phyloP scores from a whole-genome alignment of 2,329 filamentous ascomycete genomes.

The Didymella keratinophila region DNA sequence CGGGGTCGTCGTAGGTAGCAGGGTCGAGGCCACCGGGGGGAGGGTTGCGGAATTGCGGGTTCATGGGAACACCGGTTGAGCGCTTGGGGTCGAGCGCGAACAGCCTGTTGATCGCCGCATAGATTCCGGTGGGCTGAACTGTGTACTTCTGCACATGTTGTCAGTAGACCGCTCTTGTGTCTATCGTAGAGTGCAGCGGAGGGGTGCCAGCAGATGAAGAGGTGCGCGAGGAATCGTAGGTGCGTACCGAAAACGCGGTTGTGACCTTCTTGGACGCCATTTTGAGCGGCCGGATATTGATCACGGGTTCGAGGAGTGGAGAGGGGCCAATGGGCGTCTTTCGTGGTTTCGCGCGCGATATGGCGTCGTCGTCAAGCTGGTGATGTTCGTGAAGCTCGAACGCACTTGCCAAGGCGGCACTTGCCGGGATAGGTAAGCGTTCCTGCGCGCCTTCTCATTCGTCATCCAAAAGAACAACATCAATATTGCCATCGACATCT shows the following conservation, averaged over 20 bases:
- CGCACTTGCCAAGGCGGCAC: conserved; percentile 31
- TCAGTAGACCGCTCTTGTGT: conserved; percentile 4
- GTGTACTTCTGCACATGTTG: conserved; percentile 81
- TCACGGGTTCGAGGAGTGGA: conserved; percentile 25
- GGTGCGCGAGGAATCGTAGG: conserved; percentile 7
- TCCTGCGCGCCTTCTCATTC: conserved; percentile 22
- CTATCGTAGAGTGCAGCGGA: conserved; percentile 4
- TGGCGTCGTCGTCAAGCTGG: conserved; percentile 31
- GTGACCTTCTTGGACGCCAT: conserved; percentile 46
- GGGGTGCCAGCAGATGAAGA: conserved; percentile 18
- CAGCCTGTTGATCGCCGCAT: conserved; percentile 80
- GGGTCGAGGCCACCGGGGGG: conserved; percentile 78
- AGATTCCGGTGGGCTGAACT: conserved; percentile 86
- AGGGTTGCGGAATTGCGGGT: conserved; percentile 90
- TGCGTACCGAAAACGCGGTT: conserved; percentile 42
- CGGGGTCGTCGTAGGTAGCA: conserved; percentile 77
- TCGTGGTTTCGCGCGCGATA: conserved; percentile 28
- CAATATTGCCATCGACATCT: too few relatives aligned
- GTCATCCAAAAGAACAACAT: background rate
- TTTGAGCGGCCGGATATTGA: conserved; percentile 26
- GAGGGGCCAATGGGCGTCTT: conserved; percentile 35
- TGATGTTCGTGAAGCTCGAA: conserved; percentile 39
- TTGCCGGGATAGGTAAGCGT: conserved; percentile 28
- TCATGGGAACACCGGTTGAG: conserved; percentile 90
- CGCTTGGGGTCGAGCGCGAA: conserved; percentile 86